Evolutionary conservation across 495 filamentous ascomycete genomes (phyloP), one percentile per base, ranked within the genome.

Genomic region (Penicillium argentinense): DNA sequence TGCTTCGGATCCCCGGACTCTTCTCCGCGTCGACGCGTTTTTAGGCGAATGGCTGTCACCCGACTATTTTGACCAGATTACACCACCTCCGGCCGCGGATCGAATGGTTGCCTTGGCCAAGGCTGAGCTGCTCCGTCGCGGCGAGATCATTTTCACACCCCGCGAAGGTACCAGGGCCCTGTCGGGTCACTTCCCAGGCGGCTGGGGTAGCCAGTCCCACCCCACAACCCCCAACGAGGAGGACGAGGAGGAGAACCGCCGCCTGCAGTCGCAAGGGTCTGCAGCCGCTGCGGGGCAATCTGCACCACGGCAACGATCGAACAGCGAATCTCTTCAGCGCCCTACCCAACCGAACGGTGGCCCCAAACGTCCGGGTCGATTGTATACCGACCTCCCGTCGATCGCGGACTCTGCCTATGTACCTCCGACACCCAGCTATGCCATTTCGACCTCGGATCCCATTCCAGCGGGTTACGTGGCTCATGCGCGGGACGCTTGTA

Each of bases 1-100:
- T 5, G 33, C 33, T 29, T 24, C 42, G 9, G 59, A 53, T 26
- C 40, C 47, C 9, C 62, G 68, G 24, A 62, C 64, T 39, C 49
- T 67, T 8, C 53, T 97, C 39, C 85, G 93, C 1, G 77, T 97
- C 5, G 95, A 97, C 67, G 85, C 95, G 0, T 95, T 91, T 60
- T 77, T 97, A 3, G 95, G 95, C 12, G 93, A 99, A 71, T 99
- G 93, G 93, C 75, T 97, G 30, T 86, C 85, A 4, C 88, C 89
- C 4, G 85, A 89, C 58, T 99, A 99, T 59, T 99, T 88, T 57
- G 90, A 92, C 30, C 74, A 85, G 24, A 97, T 97, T 56, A 91
- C 87, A 8, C 89, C 90, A 2, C 93, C 93, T 11, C 95, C 93
- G 2, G 77, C 78, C 33, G 91, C 89, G 2, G 78, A 85, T 12